A percentile compares a stretch with the other conserved stretches of the same genome.
Conservation (phyloP, 495 filamentous ascomycete genomes). For the Diplogelasinospora grovesii region DNA sequence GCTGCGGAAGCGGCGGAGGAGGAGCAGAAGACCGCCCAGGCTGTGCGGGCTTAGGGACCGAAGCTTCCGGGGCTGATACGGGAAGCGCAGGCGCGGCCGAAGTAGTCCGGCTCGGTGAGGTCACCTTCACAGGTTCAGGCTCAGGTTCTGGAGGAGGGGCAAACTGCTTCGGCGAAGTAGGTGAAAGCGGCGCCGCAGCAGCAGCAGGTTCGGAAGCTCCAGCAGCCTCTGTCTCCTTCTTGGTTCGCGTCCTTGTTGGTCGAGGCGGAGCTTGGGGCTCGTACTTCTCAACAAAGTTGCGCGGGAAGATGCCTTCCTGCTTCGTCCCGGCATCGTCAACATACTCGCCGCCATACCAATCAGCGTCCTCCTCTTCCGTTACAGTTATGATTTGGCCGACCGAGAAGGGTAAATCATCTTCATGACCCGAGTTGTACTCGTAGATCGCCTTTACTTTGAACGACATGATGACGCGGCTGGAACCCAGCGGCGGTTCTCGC, state of each 20-base stretch:
- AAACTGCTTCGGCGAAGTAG: slow-evolving; percentile 34
- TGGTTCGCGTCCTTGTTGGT: slow-evolving; percentile 65
- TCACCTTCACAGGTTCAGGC: slow-evolving; percentile 15
- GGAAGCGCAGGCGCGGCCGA: slow-evolving; percentile 24
- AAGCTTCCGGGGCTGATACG: slow-evolving; percentile 23
- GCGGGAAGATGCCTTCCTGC: slow-evolving; percentile 87
- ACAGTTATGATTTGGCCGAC: slow-evolving; percentile 88
- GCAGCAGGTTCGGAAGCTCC: slow-evolving; percentile 60
- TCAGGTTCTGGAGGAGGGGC: slow-evolving; percentile 26
- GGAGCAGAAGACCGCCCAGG: slow-evolving; percentile 36
- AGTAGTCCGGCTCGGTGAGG: slow-evolving; percentile 16
- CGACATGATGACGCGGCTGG: slow-evolving; percentile 53
- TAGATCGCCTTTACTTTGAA: slow-evolving; percentile 95
- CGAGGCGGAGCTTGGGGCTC: slow-evolving; percentile 86
- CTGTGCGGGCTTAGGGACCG: slow-evolving; percentile 31
- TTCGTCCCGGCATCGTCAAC: slow-evolving; percentile 63
- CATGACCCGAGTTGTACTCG: slow-evolving; percentile 84
- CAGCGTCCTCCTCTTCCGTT: slow-evolving; percentile 81
- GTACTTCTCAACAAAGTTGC: slow-evolving; percentile 94
- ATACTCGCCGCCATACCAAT: slow-evolving; percentile 95
- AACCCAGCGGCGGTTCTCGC: too few relatives aligned
- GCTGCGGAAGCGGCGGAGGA: slow-evolving; percentile 26
- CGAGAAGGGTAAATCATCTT: slow-evolving; percentile 86
- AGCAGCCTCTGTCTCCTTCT: slow-evolving; percentile 55
- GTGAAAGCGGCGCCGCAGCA: slow-evolving; percentile 54